Conservation (phyloP, 2,329 filamentous ascomycete species). For the Corinectria fuckeliana region DNA sequence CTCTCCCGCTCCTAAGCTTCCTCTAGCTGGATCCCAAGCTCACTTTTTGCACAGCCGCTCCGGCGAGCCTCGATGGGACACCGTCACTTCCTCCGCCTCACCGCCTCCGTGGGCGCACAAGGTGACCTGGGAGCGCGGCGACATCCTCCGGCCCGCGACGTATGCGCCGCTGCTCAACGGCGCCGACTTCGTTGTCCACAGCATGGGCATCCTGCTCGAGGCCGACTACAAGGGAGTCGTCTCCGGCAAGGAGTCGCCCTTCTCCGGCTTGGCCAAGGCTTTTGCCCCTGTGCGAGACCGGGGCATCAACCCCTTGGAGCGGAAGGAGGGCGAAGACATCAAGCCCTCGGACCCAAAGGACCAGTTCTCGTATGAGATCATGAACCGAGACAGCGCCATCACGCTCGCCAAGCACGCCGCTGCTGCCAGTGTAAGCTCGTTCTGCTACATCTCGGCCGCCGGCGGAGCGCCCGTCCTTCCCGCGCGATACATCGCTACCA, state of each 20-base stretch:
- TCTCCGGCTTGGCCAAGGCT: constrained; percentile 77
- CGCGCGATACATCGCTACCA: constrained; percentile 85
- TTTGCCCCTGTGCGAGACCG: constrained; percentile 72
- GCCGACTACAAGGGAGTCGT: constrained; percentile 97
- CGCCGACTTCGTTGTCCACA: constrained; percentile 89
- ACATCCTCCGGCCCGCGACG: constrained; percentile 82
- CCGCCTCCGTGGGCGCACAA: constrained; percentile 82
- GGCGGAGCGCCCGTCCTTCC: constrained; percentile 86
- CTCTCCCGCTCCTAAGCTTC: background rate
- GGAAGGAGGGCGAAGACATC: constrained; percentile 64
- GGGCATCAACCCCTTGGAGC: constrained; percentile 73
- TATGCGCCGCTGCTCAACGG: constrained; percentile 79
- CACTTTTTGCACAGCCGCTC: constrained; percentile 70
- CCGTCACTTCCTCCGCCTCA: constrained; percentile 72
- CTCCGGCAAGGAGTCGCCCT: constrained; percentile 81
- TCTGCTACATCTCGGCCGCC: constrained; percentile 89
- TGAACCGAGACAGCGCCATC: constrained; percentile 93
- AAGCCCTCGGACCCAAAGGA: constrained; percentile 70
- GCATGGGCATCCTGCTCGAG: constrained; percentile 94
- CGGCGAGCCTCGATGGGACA: constrained; percentile 85
- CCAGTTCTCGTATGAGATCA: constrained; percentile 92
- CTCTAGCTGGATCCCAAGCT: constrained; percentile 10
- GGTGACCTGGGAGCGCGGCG: constrained; percentile 86
- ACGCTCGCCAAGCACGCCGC: constrained; percentile 80
- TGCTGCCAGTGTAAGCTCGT: constrained; percentile 68